Conservation (phyloP, 2,329 filamentous ascomycete genomes). For the Sclerotinia nivalis region DNA sequence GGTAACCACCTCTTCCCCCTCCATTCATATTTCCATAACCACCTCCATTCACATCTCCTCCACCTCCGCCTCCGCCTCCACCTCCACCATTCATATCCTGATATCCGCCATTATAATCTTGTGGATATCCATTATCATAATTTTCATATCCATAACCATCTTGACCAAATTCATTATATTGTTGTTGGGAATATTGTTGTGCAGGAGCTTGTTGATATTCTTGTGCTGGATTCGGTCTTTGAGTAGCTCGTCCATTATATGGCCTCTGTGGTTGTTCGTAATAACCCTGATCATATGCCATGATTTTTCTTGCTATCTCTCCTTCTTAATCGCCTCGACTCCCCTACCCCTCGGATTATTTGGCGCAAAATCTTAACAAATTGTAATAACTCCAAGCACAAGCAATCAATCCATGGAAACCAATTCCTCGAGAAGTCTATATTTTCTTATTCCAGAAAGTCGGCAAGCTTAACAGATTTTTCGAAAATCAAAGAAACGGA, state of each 20-base stretch:
- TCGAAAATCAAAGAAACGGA: not conserved
- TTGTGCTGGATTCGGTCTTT: conserved; percentile 36
- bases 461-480: not conserved
- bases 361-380: conserved; percentile 15
- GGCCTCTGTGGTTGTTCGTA: conserved; percentile 38
- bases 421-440: not conserved
- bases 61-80: conserved; percentile 33
- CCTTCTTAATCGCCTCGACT: not conserved
- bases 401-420: conserved; percentile 5
- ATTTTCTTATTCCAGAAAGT: not conserved
- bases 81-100: conserved; percentile 37
- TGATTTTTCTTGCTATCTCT: conserved; percentile 26
- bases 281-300: conserved; percentile 41
- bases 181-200: conserved; percentile 67
- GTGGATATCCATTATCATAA: conserved; percentile 34
- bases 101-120: conserved; percentile 37
- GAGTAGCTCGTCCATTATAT: conserved; percentile 38
- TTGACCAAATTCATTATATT: conserved; percentile 38
- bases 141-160: conserved; percentile 39
- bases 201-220: conserved; percentile 34
- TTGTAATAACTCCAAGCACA: not conserved
- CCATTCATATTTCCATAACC: conserved; percentile 31
- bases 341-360: not conserved
- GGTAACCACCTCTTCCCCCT: conserved; percentile 30
- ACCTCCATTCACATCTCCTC: conserved; percentile 24